Conservation (phyloP, 305 asterid species). For the Rubia balearica region DNA sequence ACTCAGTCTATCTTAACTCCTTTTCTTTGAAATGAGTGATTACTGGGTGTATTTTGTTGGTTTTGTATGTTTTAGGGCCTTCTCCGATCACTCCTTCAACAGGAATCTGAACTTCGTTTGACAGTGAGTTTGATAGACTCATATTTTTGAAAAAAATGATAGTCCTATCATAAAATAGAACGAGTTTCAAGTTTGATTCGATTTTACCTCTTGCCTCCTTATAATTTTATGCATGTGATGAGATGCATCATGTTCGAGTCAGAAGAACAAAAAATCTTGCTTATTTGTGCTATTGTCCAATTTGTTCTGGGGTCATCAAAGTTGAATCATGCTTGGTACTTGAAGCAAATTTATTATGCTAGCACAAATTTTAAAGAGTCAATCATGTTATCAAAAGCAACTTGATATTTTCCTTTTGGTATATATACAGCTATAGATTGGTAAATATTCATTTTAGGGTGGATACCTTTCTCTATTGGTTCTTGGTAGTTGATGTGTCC, state of each 20-base stretch:
- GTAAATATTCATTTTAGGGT: no score
- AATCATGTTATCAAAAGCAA: background rate
- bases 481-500: no score
- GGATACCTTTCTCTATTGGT: no score
- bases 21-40: background rate
- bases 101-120: conserved; percentile 74
- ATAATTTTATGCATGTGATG: background rate
- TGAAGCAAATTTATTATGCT: background rate
- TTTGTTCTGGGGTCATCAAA: no score
- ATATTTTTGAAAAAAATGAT: no score
- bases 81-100: conserved; percentile 79
- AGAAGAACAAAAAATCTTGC: conserved; percentile 4
- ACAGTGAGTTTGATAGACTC: conserved; percentile 82
- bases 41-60: background rate
- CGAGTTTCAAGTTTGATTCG: background rate
- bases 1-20: conserved; percentile 11
- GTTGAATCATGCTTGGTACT: background rate
- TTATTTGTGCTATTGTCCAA: background rate
- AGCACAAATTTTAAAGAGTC: background rate
- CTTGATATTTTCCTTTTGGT: conserved; percentile 4
- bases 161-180: background rate
- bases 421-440: conserved; percentile 67
- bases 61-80: conserved; percentile 59
- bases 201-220: background rate
- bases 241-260: background rate